Percentiles rank a stretch among this genome's conserved stretches.
Evolutionary conservation across 176 grass and related monocot species (phyloP).

Genomic region (Miscanthus lutarioriparius): DNA sequence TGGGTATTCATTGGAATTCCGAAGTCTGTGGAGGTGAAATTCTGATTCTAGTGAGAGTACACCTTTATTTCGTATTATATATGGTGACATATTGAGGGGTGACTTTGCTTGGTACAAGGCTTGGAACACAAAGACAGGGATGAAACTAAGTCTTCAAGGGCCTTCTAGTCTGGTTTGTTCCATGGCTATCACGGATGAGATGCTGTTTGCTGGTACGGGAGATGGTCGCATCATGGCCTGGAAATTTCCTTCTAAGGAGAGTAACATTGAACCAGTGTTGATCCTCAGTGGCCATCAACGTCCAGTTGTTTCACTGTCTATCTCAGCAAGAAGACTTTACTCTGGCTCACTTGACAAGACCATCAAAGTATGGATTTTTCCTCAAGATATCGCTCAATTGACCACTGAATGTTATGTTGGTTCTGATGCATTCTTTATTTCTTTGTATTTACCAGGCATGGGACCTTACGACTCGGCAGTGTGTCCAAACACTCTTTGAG

Average conservation of each 20-base stretch:
- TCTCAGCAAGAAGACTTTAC: slow-evolving; percentile 36
- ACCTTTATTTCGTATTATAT: slow-evolving; percentile 5
- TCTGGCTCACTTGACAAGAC: slow-evolving; percentile 53
- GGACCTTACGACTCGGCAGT: slow-evolving; percentile 51
- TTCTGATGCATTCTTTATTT: slow-evolving; percentile 7
- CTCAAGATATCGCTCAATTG: neutral
- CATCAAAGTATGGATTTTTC: slow-evolving; percentile 28
- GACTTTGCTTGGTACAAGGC: slow-evolving; percentile 22
- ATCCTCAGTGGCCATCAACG: slow-evolving; percentile 34
- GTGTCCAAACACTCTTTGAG: slow-evolving; percentile 53
- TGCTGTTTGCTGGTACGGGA: slow-evolving; percentile 45
- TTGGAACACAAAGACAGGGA: slow-evolving; percentile 44
- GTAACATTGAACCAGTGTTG: slow-evolving; percentile 4
- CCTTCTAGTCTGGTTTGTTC: slow-evolving; percentile 53
- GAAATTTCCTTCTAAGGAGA: slow-evolving; percentile 36
- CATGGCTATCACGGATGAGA: slow-evolving; percentile 38
- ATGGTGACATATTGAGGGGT: neutral
- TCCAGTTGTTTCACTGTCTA: slow-evolving; percentile 38
- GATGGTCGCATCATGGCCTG: slow-evolving; percentile 48
- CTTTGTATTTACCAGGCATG: slow-evolving; percentile 47
- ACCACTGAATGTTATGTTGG: neutral
- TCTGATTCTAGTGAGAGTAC: neutral
- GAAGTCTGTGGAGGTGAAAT: slow-evolving; percentile 41
- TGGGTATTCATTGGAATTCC: slow-evolving; percentile 45
- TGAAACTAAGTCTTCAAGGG: slow-evolving; percentile 37